Evolutionary conservation across 192 early-diverging fungal genomes (phyloP).

Genomic region (Umbelopsis sp.): DNA sequence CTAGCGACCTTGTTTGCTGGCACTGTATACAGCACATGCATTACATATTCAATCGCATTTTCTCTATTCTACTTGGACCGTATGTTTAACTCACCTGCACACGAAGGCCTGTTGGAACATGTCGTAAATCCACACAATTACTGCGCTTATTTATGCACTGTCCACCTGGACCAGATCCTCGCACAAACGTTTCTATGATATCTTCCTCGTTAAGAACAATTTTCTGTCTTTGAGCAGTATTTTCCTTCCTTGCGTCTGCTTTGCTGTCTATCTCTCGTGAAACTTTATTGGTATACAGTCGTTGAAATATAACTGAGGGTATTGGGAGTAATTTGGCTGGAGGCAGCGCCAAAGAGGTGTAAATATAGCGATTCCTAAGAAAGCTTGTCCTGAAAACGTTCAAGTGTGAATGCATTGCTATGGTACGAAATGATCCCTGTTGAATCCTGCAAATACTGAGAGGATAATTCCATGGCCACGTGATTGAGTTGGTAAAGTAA

Average conservation of each 20-base stretch:
- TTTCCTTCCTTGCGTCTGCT: slow-evolving; percentile 13
- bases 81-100: slow-evolving; percentile 45
- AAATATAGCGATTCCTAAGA: too few relatives aligned
- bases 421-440: too few relatives aligned
- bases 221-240: slow-evolving; percentile 31
- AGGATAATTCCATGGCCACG: too few relatives aligned
- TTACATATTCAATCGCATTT: neutral
- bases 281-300: neutral
- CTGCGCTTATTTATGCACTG: slow-evolving; percentile 82
- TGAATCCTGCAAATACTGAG: too few relatives aligned
- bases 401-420: too few relatives aligned
- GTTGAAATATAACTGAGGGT: neutral
- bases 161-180: slow-evolving; percentile 78
- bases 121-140: slow-evolving; percentile 71
- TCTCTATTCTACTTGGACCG: neutral
- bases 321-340: neutral
- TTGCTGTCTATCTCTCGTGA: neutral
- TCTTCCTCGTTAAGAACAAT: slow-evolving; percentile 66
- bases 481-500: too few relatives aligned
- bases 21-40: slow-evolving; percentile 47
- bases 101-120: slow-evolving; percentile 69
- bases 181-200: slow-evolving; percentile 74
- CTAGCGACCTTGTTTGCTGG: slow-evolving; percentile 72
- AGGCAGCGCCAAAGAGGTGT: too few relatives aligned
- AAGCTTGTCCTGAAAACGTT: too few relatives aligned